Conservation (phyloP, 768 basidiomycete genomes). For the Multifurca ochricompacta region DNA sequence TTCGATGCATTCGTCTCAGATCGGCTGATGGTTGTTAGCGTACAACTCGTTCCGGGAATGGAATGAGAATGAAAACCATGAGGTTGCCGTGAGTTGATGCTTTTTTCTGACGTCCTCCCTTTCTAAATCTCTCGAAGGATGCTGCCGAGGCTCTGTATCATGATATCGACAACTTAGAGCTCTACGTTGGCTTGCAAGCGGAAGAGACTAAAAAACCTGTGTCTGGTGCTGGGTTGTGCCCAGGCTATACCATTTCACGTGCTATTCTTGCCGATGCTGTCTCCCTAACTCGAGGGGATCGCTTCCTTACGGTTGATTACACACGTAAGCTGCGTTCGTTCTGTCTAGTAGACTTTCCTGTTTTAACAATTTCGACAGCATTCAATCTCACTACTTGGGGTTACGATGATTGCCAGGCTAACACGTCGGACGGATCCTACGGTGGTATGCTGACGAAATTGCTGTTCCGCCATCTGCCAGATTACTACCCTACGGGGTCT, state of each 20-base stretch:
- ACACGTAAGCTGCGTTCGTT: constrained; percentile 46
- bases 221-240: constrained; percentile 70
- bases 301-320: constrained; percentile 69
- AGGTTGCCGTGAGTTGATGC: constrained; percentile 21
- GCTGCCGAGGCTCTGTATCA: constrained; percentile 60
- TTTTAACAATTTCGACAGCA: constrained; percentile 33
- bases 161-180: constrained; percentile 72
- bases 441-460: constrained; percentile 71
- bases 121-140: constrained; percentile 30
- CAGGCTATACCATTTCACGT: constrained; percentile 76
- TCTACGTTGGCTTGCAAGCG: constrained; percentile 48
- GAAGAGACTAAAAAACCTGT: constrained; percentile 60
- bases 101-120: background rate
- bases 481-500: constrained; percentile 56
- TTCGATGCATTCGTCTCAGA: background rate
- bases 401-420: constrained; percentile 59
- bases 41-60: constrained; percentile 27
- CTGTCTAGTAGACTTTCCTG: background rate
- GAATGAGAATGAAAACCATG: constrained; percentile 30
- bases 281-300: constrained; percentile 67
- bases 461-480: constrained; percentile 63
- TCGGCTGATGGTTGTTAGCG: constrained; percentile 1
- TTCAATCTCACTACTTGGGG: constrained; percentile 76
- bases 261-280: constrained; percentile 81
- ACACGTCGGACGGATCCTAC: constrained; percentile 59